These are phyloP conservation scores for Malus hybrid DNA, from an alignment of 331 rosid species.

Conservation along the genomic window DNA sequence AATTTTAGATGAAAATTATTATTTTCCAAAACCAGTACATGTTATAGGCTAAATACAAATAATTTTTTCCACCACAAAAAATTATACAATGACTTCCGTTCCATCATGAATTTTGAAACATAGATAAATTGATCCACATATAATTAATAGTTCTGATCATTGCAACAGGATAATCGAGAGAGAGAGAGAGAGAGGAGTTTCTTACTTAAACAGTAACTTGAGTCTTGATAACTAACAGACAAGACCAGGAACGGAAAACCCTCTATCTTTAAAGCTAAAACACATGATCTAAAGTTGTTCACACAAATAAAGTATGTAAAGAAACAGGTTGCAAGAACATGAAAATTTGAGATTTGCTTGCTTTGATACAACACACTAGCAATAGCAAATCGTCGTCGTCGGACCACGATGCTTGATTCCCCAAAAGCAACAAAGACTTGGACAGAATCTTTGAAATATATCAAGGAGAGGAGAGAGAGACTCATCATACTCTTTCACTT, in stretches of 20 bases:
- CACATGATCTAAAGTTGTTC: background rate
- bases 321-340: background rate
- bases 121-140: no score
- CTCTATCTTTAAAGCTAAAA: no score
- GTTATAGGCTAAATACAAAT: no score
- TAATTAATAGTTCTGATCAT: no score
- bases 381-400: conserved; percentile 46
- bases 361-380: background rate
- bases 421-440: conserved; percentile 20
- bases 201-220: background rate
- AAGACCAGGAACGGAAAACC: background rate
- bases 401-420: conserved; percentile 96
- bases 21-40: no score
- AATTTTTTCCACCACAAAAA: no score
- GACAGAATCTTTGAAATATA: background rate
- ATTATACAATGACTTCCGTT: no score
- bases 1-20: no score
- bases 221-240: background rate
- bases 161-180: background rate
- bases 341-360: conserved; percentile 31
- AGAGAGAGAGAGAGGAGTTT: background rate
- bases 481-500: background rate
- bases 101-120: no score
- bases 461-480: background rate
- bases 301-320: background rate